phyloP scores from a whole-genome alignment of 768 basidiomycete genomes.

The Trichaptum fuscoviolaceum region DNA sequence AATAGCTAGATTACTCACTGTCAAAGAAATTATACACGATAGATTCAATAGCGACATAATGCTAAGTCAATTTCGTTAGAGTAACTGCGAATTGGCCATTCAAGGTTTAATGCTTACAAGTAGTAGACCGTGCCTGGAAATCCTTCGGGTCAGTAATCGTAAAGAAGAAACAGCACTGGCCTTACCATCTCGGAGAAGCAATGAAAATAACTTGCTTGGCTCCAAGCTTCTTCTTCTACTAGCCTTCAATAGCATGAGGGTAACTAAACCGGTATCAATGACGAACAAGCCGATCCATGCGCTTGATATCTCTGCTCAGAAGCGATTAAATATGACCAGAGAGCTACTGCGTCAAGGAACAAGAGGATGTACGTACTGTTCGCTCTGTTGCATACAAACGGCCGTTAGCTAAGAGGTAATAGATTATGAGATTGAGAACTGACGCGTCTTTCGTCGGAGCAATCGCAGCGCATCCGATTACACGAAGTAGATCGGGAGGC shows the following conservation, averaged over 20 bases:
- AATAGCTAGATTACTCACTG: not conserved
- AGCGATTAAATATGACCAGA: not conserved
- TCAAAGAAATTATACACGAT: not conserved
- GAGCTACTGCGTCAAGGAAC: not conserved
- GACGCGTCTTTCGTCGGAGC: not conserved
- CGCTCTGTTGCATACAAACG: not conserved
- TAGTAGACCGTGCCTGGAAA: not conserved
- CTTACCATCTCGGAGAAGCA: not conserved
- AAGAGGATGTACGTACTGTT: not conserved
- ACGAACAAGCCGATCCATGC: not conserved
- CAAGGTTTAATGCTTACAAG: not conserved
- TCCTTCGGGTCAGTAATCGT: not conserved
- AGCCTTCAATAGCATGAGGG: not conserved
- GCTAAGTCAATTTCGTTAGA: not conserved
- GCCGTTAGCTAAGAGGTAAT: not conserved
- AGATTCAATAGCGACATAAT: not conserved
- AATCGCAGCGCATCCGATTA: not conserved
- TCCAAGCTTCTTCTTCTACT: not conserved
- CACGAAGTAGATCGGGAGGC: not conserved
- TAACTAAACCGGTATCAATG: not conserved
- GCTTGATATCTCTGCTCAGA: not conserved
- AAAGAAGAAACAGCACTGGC: not conserved
- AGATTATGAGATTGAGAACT: not conserved
- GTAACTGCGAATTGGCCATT: not conserved
- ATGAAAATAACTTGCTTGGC: not conserved